Conservation (phyloP, 257 asterid species). For the Coffea eugenioides region DNA sequence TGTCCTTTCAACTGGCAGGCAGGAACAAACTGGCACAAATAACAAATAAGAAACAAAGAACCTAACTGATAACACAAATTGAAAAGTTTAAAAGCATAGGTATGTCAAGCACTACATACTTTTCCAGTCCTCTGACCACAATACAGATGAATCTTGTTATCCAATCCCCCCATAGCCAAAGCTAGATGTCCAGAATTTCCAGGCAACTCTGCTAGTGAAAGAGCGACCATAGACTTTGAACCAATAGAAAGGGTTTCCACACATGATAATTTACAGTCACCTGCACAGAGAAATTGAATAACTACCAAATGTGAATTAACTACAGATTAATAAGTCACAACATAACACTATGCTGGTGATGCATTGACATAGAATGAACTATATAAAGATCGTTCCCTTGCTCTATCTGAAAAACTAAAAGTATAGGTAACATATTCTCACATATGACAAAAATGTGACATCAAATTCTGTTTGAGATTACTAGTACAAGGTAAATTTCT, state of each 20-base stretch:
- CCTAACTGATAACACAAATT: conserved; percentile 19
- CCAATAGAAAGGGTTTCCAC: conserved; percentile 62
- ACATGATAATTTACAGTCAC: conserved; percentile 70
- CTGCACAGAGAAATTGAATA: conserved; percentile 29
- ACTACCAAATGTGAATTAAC: no score
- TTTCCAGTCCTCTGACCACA: conserved; percentile 79
- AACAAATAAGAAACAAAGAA: conserved; percentile 18
- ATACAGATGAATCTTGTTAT: conserved; percentile 87
- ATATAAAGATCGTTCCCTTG: background rate
- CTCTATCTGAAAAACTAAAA: background rate
- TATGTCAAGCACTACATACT: conserved; percentile 44
- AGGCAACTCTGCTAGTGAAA: conserved; percentile 77
- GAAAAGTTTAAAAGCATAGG: conserved; percentile 17
- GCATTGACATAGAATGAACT: background rate
- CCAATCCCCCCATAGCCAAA: conserved; percentile 89
- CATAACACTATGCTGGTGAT: background rate
- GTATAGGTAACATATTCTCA: background rate
- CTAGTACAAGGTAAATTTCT: background rate
- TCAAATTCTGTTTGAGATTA: background rate
- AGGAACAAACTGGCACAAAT: conserved; percentile 54
- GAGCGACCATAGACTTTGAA: conserved; percentile 81
- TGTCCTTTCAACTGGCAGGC: conserved; percentile 94
- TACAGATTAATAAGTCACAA: conserved; percentile 1
- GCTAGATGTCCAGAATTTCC: conserved; percentile 52
- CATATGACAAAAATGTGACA: background rate